Evolutionary conservation across 75 land plant genomes (phyloP).

Genomic region (Pinus albicaulis): DNA sequence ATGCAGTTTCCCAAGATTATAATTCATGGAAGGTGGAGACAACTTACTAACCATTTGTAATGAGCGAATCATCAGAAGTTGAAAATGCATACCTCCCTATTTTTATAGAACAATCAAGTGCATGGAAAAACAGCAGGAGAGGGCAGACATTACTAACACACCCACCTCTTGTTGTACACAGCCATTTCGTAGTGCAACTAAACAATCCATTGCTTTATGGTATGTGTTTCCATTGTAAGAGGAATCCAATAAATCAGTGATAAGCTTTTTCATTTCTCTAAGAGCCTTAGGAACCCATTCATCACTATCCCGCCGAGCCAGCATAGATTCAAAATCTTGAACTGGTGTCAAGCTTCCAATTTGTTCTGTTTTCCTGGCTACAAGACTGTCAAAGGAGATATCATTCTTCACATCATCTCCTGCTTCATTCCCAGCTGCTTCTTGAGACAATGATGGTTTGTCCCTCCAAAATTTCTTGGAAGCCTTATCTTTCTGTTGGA

Average conservation of each 20-base stretch:
- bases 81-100: neutral
- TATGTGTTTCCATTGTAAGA: constrained; percentile 67
- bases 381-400: constrained; percentile 28
- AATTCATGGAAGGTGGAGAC: neutral
- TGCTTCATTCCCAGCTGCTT: constrained; percentile 21
- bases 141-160: neutral
- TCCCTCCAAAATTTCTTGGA: constrained; percentile 52
- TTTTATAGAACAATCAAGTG: neutral
- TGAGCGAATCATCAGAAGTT: neutral
- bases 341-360: constrained; percentile 75
- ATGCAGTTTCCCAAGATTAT: neutral
- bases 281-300: constrained; percentile 86
- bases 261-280: constrained; percentile 65
- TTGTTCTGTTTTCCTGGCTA: constrained; percentile 42
- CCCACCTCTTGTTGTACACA: constrained; percentile 87
- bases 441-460: constrained; percentile 32
- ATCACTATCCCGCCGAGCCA: constrained; percentile 75
- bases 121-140: neutral
- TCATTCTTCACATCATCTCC: constrained; percentile 20
- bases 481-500: constrained; percentile 62
- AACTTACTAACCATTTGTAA: neutral
- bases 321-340: constrained; percentile 70
- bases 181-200: constrained; percentile 80
- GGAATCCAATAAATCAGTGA: constrained; percentile 60
- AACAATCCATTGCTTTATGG: constrained; percentile 70